Conservation (phyloP, 164 flowering plant species). For the Vitis labrusca region DNA sequence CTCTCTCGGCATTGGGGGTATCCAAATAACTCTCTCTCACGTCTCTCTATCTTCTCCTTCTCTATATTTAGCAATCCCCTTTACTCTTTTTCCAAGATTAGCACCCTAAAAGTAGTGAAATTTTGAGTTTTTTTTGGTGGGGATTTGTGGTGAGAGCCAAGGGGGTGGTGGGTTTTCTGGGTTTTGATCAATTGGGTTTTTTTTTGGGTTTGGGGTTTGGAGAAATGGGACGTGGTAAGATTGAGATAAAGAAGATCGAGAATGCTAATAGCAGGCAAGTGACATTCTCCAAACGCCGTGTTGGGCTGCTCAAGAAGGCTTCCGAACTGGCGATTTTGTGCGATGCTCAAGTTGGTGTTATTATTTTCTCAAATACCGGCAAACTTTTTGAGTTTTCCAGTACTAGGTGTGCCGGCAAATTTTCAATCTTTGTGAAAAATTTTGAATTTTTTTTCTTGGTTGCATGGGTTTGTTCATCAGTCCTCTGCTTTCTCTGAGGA, state of each 20-base stretch:
- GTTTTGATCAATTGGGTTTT: constrained; percentile 6
- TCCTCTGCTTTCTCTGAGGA: too few relatives aligned
- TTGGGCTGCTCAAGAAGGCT: constrained; percentile 78
- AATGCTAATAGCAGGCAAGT: constrained; percentile 80
- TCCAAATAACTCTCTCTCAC: constrained; percentile 16
- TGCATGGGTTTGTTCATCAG: background rate
- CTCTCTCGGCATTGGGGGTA: constrained; percentile 33
- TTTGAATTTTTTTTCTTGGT: constrained; percentile 4
- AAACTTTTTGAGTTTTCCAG: constrained; percentile 76
- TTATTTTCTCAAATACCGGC: constrained; percentile 77
- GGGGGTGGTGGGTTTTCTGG: constrained; percentile 3
- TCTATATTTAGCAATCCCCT: constrained; percentile 32
- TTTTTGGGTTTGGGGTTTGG: constrained; percentile 8
- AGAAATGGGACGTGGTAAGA: constrained; percentile 78
- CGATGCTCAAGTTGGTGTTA: constrained; percentile 80
- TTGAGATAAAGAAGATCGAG: constrained; percentile 85
- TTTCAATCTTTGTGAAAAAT: background rate
- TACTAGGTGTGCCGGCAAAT: constrained; percentile 34
- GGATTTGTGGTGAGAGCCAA: background rate
- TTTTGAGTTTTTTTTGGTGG: background rate
- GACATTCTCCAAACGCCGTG: constrained; percentile 79
- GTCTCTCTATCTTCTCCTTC: constrained; percentile 32
- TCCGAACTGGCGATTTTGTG: constrained; percentile 65
- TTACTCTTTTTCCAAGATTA: constrained; percentile 23
- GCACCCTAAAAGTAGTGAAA: background rate